Evolutionary conservation across 306 rosid genomes (phyloP), one percentile per base, ranked within the genome.

Genomic region (Begonia fuchsioides): DNA sequence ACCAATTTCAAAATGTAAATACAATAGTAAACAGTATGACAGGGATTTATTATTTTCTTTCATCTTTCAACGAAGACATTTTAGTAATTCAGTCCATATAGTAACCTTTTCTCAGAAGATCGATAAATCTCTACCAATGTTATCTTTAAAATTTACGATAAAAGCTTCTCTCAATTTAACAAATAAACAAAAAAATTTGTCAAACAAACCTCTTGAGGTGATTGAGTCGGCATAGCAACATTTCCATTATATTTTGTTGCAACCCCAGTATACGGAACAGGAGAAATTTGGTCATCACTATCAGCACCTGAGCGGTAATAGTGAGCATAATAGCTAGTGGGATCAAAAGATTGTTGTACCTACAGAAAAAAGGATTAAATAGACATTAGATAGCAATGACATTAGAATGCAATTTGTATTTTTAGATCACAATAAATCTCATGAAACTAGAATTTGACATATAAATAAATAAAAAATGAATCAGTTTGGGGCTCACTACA

Each of bases 301-400:
- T 81, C 98, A 58, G 77, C 75, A 49, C 85, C 92, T 10, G 95
- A 55, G 59, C 82, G 79, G 68, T 85, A 90, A 73, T 68, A 81
- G 63, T 85, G 98, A 60, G 83, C 87, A 69, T 85, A 85, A 55
- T 90, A 90, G 63, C 74, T 77, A 55, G 94, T 11, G 14, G 84
- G 92, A 68, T 90, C 95, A 57, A 76, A 68, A 17, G 82, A 87
- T 46, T 65, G 93, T 50, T 78, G 93, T 44, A 90, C 87, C 97
- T 84, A 60, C 52, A 68, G 56, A 26, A 13, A n/a, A 20, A 44
- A 52, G 52, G 53, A 46, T 48, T 38, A 62, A 72, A 57, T 52
- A 60, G 45, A 43, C 53, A 64, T 43, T 44, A 15, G 10, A 64
- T 32, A n/a, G n/a, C n/a, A 26, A 26, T 26, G 35, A 26, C 35